These are phyloP conservation scores for Scortechinia acanthostroma DNA, from an alignment of 2,329 filamentous ascomycete genomes.

Conservation along the genomic window DNA sequence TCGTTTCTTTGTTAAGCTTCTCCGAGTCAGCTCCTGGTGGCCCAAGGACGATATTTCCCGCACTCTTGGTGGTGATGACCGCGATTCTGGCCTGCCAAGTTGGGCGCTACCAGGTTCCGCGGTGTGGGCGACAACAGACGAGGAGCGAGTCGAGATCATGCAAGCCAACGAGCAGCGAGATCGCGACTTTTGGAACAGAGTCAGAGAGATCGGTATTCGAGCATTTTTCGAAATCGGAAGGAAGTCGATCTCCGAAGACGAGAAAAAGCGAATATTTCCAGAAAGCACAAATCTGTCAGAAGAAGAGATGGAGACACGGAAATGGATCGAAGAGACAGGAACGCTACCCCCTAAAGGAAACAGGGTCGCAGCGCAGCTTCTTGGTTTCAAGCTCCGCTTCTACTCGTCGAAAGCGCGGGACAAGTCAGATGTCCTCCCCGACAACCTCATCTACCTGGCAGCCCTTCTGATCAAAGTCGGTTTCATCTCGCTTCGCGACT, in stretches of 20 bases:
- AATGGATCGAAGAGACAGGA: slow-evolving; percentile 76
- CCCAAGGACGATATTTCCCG: slow-evolving; percentile 55
- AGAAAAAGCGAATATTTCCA: slow-evolving; percentile 8
- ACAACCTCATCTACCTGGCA: slow-evolving; percentile 86
- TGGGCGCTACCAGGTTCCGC: slow-evolving; percentile 75
- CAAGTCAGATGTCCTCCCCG: slow-evolving; percentile 71
- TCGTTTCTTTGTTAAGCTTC: slow-evolving; percentile 87
- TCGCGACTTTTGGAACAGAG: slow-evolving; percentile 71
- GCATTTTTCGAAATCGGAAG: slow-evolving; percentile 88
- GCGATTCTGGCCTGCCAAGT: slow-evolving; percentile 57
- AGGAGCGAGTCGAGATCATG: slow-evolving; percentile 55
- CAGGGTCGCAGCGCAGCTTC: slow-evolving; percentile 81
- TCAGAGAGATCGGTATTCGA: slow-evolving; percentile 60
- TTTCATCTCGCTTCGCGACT: slow-evolving; percentile 83
- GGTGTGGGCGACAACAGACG: slow-evolving; percentile 56
- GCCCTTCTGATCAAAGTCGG: slow-evolving; percentile 93
- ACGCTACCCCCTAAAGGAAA: slow-evolving; percentile 82
- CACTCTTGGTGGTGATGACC: slow-evolving; percentile 26
- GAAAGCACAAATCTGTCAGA: slow-evolving; percentile 10
- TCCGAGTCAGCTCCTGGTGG: slow-evolving; percentile 95
- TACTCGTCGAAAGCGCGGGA: slow-evolving; percentile 78
- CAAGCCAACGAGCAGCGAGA: slow-evolving; percentile 61
- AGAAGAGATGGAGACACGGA: slow-evolving; percentile 47
- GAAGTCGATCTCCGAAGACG: slow-evolving; percentile 39
- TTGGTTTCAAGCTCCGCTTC: slow-evolving; percentile 94